Evolutionary conservation across 805 yeast genomes (phyloP).

Genomic region (Yarrowia keelungensis): DNA sequence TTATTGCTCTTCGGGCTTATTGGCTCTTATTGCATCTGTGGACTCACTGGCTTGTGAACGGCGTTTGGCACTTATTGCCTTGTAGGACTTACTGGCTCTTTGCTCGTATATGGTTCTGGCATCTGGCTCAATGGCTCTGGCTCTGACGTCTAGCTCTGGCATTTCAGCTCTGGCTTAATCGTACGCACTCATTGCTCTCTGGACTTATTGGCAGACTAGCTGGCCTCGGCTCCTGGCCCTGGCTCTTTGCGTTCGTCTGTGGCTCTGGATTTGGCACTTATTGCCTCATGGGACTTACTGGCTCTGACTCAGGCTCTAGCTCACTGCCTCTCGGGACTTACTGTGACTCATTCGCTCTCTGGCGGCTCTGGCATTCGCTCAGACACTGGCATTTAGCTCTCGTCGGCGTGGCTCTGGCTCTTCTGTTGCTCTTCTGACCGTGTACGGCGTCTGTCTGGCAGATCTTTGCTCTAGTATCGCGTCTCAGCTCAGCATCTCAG

Average conservation of each 20-base stretch:
- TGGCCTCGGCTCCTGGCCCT: neutral
- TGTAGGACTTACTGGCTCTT: neutral
- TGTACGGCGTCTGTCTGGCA: conserved; percentile 10
- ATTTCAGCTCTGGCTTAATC: neutral
- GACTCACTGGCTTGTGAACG: neutral
- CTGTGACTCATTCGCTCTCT: neutral
- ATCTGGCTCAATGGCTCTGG: neutral
- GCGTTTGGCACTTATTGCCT: neutral
- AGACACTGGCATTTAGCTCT: neutral
- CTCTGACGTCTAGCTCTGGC: neutral
- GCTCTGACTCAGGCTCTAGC: neutral
- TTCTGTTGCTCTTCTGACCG: neutral
- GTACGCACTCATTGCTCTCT: neutral
- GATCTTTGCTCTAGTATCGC: conserved; percentile 12
- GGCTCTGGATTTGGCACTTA: conserved; percentile 1
- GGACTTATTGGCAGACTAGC: neutral
- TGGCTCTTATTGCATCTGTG: neutral
- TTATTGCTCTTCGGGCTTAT: neutral
- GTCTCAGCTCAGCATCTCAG: conserved; percentile 5
- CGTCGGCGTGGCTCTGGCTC: neutral
- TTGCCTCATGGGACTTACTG: neutral
- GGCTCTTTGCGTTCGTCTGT: neutral
- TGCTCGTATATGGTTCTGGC: neutral
- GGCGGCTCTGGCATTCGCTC: neutral
- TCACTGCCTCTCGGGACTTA: neutral